Conservation (phyloP, 306 rosid species). For the Crataegus laevigata region DNA sequence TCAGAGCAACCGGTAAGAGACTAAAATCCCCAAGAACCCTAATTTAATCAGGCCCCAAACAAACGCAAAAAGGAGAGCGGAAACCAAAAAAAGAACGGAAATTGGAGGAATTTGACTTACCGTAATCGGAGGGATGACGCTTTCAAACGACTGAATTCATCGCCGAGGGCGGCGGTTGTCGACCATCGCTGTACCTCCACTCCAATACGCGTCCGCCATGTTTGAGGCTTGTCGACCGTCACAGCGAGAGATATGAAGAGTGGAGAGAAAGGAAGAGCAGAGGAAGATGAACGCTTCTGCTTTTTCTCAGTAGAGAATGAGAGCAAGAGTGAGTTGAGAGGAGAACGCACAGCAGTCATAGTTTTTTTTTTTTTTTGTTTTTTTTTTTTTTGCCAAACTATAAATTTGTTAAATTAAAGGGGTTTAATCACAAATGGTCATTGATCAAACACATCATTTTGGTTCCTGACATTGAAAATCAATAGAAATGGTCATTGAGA, state of each 20-base stretch:
- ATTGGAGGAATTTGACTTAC: slow-evolving; percentile 23
- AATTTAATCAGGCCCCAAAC: slow-evolving; percentile 24
- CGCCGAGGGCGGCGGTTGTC: slow-evolving; percentile 45
- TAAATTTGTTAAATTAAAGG: too few relatives aligned
- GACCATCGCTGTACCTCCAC: slow-evolving; percentile 83
- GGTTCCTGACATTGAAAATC: too few relatives aligned
- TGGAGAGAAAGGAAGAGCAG: neutral
- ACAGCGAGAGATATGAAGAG: neutral
- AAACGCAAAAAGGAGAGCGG: neutral
- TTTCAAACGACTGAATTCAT: slow-evolving; percentile 52
- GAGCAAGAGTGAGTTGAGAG: neutral
- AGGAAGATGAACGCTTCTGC: neutral
- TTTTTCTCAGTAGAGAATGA: neutral
- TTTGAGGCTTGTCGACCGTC: neutral
- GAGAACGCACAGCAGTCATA: too few relatives aligned
- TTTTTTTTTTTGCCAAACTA: too few relatives aligned
- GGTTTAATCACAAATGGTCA: too few relatives aligned
- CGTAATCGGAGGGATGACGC: slow-evolving; percentile 79
- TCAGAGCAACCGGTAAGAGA: neutral
- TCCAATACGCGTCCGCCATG: slow-evolving; percentile 89
- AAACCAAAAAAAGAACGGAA: too few relatives aligned
- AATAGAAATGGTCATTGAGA: too few relatives aligned
- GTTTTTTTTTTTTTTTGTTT: too few relatives aligned
- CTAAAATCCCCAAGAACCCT: slow-evolving; percentile 14
- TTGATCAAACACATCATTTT: too few relatives aligned